These are phyloP conservation scores for Tilletia walkeri DNA, from an alignment of 1,284 basidiomycete species.

Conservation along the genomic window DNA sequence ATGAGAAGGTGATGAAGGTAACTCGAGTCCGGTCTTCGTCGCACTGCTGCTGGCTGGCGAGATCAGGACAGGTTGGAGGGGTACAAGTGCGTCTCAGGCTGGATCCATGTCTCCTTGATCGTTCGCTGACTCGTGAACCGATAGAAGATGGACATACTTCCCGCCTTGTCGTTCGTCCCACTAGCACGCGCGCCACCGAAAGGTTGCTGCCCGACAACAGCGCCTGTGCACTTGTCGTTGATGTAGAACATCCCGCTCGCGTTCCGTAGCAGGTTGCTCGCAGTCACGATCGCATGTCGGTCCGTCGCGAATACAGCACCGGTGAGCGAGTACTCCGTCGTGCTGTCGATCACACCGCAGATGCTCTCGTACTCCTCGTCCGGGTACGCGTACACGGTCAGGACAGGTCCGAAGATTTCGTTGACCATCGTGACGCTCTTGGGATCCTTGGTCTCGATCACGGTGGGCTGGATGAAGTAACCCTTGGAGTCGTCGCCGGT, in stretches of 20 bases:
- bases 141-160: conserved; percentile 75
- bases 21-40: too few species aligned
- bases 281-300: conserved; percentile 47
- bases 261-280: conserved; percentile 53
- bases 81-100: conserved; percentile 45
- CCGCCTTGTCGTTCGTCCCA: conserved; percentile 98
- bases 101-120: conserved; percentile 80
- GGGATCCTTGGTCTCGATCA: conserved; percentile 90
- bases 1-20: too few species aligned
- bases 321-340: conserved; percentile 78
- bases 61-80: conserved; percentile 43
- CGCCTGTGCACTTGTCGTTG: conserved; percentile 74
- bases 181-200: conserved; percentile 90
- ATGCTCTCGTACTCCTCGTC: conserved; percentile 73
- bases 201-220: conserved; percentile 74
- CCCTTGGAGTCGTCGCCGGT: conserved; percentile 81
- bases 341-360: conserved; percentile 79
- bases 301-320: conserved; percentile 53
- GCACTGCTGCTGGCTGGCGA: neutral
- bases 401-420: conserved; percentile 94
- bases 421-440: conserved; percentile 86
- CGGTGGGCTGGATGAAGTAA: conserved; percentile 90
- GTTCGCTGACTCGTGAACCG: conserved; percentile 70
- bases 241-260: conserved; percentile 56
- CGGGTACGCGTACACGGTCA: conserved; percentile 67